Percentiles rank a stretch among this genome's conserved stretches.
phyloP scores from a whole-genome alignment of 2,329 filamentous ascomycete genomes.

The Colletotrichum graminicola region DNA sequence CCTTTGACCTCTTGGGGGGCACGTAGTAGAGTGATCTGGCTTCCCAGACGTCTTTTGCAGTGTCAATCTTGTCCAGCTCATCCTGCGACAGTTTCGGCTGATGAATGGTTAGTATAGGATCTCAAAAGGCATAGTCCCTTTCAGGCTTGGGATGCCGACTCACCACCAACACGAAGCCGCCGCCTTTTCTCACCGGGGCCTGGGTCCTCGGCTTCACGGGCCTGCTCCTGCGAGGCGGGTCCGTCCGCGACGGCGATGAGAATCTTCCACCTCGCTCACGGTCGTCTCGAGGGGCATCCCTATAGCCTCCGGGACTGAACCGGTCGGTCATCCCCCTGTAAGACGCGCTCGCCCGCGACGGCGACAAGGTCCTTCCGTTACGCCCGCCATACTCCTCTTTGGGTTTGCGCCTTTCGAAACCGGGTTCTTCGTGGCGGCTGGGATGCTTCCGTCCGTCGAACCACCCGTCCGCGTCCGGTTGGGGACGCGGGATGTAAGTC shows the following conservation, averaged over 20 bases:
- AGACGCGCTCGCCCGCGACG: background rate
- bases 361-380: background rate
- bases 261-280: conserved; percentile 7
- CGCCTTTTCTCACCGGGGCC: background rate
- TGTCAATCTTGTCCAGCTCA: conserved; percentile 29
- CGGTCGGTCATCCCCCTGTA: background rate
- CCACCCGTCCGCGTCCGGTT: conserved; percentile 1
- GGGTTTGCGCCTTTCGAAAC: background rate
- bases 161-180: conserved; percentile 14
- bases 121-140: background rate
- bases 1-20: conserved; percentile 18
- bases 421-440: conserved; percentile 9
- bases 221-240: background rate
- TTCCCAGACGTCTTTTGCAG: conserved; percentile 13
- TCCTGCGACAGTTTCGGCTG: conserved; percentile 25
- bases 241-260: background rate
- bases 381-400: background rate
- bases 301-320: background rate
- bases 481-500: conserved; percentile 21
- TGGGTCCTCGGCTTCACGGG: background rate
- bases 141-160: background rate
- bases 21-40: conserved; percentile 30
- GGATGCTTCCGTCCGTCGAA: conserved; percentile 14
- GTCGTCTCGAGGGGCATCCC: background rate
- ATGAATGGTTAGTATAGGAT: background rate